A percentile compares a stretch with the other conserved stretches of the same genome.
Evolutionary conservation across 495 filamentous ascomycete genomes (phyloP).

Genomic region (Lasiosphaeria miniovina): DNA sequence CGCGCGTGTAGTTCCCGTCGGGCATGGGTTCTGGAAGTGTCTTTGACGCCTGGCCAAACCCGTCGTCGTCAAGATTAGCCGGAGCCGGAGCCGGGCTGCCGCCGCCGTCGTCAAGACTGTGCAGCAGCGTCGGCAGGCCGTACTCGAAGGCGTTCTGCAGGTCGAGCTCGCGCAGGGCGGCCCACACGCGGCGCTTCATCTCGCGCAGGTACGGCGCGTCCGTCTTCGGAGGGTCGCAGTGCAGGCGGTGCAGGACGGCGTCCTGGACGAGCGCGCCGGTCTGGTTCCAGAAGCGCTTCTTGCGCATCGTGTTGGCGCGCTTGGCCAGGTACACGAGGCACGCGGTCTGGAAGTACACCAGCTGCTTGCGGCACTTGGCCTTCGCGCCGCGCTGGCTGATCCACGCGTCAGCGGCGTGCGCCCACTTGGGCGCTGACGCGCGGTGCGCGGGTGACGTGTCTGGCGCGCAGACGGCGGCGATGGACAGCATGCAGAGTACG

Average conservation of each 20-base stretch:
- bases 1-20: constrained; percentile 27
- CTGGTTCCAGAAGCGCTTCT: constrained; percentile 35
- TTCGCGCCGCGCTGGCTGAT: constrained; percentile 27
- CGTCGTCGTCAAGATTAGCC: constrained; percentile 33
- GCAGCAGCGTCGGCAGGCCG: constrained; percentile 33
- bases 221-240: constrained; percentile 24
- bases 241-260: constrained; percentile 30
- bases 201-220: constrained; percentile 30
- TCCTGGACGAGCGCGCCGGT: constrained; percentile 30
- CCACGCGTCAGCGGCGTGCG: constrained; percentile 33
- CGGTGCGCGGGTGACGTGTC: constrained; percentile 66
- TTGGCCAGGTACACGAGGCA: constrained; percentile 36
- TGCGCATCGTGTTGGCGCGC: constrained; percentile 31
- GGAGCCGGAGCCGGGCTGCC: constrained; percentile 26
- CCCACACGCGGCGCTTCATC: constrained; percentile 36
- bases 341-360: constrained; percentile 35
- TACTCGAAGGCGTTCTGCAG: constrained; percentile 36
- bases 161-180: constrained; percentile 33
- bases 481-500: constrained; percentile 31
- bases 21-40: constrained; percentile 27
- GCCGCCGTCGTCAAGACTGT: constrained; percentile 26
- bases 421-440: constrained; percentile 37
- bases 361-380: constrained; percentile 20
- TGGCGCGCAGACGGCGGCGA: constrained; percentile 67
- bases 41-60: constrained; percentile 28